These are phyloP conservation scores for Colletotrichum godetiae DNA, from an alignment of 2,329 filamentous ascomycete species.

Conservation along the genomic window DNA sequence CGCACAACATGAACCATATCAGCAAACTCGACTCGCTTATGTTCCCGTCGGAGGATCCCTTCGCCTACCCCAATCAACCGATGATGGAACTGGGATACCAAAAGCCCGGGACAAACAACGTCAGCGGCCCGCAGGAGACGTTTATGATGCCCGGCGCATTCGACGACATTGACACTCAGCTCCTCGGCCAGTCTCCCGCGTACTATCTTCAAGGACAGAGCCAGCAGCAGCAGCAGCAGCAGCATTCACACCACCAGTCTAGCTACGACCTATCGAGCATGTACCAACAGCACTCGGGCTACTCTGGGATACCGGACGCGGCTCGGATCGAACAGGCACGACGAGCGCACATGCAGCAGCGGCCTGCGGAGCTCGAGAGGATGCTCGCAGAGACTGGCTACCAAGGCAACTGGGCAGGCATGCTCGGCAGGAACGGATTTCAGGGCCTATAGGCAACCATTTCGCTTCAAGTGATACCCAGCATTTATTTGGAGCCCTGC, in stretches of 20 bases:
- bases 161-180: conserved; percentile 78
- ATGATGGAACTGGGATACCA: conserved; percentile 69
- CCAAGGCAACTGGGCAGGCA: conserved; percentile 35
- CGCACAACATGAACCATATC: conserved; percentile 58
- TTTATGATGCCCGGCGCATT: conserved; percentile 65
- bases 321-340: conserved; percentile 34
- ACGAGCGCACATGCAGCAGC: conserved; percentile 36
- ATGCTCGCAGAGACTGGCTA: conserved; percentile 37
- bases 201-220: conserved; percentile 71
- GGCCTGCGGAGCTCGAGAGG: conserved; percentile 33
- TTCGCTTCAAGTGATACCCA: conserved; percentile 37
- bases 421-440: conserved; percentile 35
- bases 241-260: conserved; percentile 36
- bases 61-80: conserved; percentile 83
- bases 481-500: conserved; percentile 35
- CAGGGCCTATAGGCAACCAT: conserved; percentile 30
- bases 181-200: conserved; percentile 77
- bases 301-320: conserved; percentile 32
- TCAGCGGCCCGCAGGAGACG: conserved; percentile 51
- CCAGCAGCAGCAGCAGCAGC: conserved; percentile 43
- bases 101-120: conserved; percentile 44
- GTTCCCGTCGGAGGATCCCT: conserved; percentile 82
- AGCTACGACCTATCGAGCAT: conserved; percentile 34
- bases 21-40: conserved; percentile 82
- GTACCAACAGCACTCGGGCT: conserved; percentile 35